These are phyloP conservation scores for Melanogaster broomeanus DNA, from an alignment of 768 basidiomycete species.

Conservation along the genomic window DNA sequence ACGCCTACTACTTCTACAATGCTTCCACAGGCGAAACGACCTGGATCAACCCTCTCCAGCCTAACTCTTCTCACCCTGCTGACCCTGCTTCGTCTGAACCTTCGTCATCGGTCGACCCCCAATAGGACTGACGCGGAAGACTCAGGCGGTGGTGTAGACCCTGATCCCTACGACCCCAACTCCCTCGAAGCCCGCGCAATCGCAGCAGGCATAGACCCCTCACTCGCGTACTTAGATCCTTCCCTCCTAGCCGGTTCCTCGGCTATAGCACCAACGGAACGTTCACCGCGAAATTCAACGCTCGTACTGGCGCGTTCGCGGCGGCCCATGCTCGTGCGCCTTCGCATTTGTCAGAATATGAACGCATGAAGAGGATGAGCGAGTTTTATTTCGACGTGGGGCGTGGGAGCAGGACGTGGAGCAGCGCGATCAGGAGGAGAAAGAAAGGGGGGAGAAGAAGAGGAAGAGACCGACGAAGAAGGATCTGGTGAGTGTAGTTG, in stretches of 20 bases:
- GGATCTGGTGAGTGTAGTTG: conserved; percentile 63
- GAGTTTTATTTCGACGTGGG: conserved; percentile 86
- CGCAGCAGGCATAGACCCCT: conserved; percentile 82
- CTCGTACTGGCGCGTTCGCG: conserved; percentile 78
- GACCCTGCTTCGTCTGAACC: no score
- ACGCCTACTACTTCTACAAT: conserved; percentile 87
- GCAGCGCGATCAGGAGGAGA: conserved; percentile 43
- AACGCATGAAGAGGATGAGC: conserved; percentile 80
- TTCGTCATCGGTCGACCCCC: conserved; percentile 16
- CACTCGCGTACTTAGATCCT: conserved; percentile 80
- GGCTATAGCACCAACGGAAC: conserved; percentile 36
- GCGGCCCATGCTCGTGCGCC: conserved; percentile 69
- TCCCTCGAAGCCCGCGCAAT: conserved; percentile 70
- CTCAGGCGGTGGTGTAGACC: conserved; percentile 13
- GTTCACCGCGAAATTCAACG: conserved; percentile 75
- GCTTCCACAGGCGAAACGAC: conserved; percentile 75
- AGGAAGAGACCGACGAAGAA: conserved; percentile 80
- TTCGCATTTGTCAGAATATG: conserved; percentile 75
- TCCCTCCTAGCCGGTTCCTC: conserved; percentile 46
- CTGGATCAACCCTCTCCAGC: conserved; percentile 75
- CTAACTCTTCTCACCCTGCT: conserved; percentile 28
- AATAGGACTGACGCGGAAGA: conserved; percentile 22
- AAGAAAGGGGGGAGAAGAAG: conserved; percentile 64
- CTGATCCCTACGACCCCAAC: conserved; percentile 32
- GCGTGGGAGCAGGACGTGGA: conserved; percentile 77